phyloP scores from a whole-genome alignment of 2,329 filamentous ascomycete genomes.

The Chalaropsis ovoidea region DNA sequence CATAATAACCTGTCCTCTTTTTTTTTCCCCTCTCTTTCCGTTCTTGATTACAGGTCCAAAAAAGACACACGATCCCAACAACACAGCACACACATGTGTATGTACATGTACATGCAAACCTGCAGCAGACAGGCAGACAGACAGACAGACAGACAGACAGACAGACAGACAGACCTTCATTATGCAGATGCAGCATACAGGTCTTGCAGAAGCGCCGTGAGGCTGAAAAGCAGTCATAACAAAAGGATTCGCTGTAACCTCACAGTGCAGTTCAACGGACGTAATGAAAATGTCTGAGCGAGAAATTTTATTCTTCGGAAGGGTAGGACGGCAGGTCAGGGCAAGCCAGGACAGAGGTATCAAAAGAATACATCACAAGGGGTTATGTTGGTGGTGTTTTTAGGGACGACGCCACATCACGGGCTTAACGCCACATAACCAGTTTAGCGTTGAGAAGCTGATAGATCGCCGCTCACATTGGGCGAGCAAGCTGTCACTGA shows the following conservation, averaged over 20 bases:
- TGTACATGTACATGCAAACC: not conserved
- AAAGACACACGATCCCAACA: not conserved
- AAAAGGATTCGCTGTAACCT: constrained; percentile 5
- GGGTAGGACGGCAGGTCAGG: too few species aligned
- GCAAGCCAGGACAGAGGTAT: too few species aligned
- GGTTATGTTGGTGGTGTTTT: too few species aligned
- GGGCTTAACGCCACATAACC: too few species aligned
- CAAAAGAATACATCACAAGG: too few species aligned
- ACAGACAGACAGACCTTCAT: not conserved
- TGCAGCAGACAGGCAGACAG: not conserved
- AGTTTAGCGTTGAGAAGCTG: too few species aligned
- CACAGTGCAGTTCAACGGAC: not conserved
- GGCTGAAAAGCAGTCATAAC: constrained; percentile 8
- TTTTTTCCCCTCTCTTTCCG: not conserved
- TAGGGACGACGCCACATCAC: too few species aligned
- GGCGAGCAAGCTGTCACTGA: too few species aligned
- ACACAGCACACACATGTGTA: not conserved
- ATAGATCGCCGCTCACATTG: too few species aligned
- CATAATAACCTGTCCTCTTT: not conserved
- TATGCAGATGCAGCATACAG: constrained; percentile 6
- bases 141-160: not conserved
- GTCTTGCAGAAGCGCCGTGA: constrained; percentile 14
- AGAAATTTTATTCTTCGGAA: too few species aligned
- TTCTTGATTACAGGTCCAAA: not conserved
- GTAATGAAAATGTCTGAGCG: too few species aligned